Evolutionary conservation across 1,284 basidiomycete genomes (phyloP).

Genomic region (Rhodotorula sp.): DNA sequence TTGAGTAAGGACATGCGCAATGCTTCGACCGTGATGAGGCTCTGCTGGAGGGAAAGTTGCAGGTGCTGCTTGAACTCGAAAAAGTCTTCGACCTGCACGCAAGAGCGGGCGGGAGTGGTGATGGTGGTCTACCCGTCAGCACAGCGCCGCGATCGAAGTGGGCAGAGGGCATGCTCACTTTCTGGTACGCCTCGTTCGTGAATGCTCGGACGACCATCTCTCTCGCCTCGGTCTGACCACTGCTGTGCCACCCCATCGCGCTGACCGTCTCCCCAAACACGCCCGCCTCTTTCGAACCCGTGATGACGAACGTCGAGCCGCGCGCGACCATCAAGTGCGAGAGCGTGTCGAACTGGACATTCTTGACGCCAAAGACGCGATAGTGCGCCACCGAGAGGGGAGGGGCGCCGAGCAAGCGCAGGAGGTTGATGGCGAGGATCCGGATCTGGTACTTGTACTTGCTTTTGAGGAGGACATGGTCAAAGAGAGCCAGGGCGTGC

Average conservation of each 20-base stretch:
- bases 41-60: constrained; percentile 74
- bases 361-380: constrained; percentile 68
- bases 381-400: constrained; percentile 72
- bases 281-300: constrained; percentile 58
- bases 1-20: constrained; percentile 75
- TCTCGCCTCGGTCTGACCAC: constrained; percentile 27
- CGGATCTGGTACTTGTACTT: constrained; percentile 72
- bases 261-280: constrained; percentile 52
- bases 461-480: constrained; percentile 69
- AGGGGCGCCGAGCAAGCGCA: constrained; percentile 67
- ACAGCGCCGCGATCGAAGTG: not conserved
- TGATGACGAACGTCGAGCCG: constrained; percentile 67
- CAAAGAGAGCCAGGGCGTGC: constrained; percentile 63
- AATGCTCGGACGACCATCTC: constrained; percentile 63
- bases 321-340: constrained; percentile 74
- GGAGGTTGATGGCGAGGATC: constrained; percentile 70
- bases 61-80: constrained; percentile 70
- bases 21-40: constrained; percentile 73
- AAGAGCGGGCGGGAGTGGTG: not conserved
- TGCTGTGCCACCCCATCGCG: constrained; percentile 25
- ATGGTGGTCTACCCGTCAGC: not conserved
- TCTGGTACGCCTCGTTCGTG: constrained; percentile 70
- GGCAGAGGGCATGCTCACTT: constrained; percentile 52
- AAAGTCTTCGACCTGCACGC: constrained; percentile 71
- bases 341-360: constrained; percentile 78